A percentile compares a stretch with the other conserved stretches of the same genome.
These are phyloP conservation scores for Metarhizium rileyi DNA, from an alignment of 2,329 filamentous ascomycete genomes.

Conservation along the genomic window DNA sequence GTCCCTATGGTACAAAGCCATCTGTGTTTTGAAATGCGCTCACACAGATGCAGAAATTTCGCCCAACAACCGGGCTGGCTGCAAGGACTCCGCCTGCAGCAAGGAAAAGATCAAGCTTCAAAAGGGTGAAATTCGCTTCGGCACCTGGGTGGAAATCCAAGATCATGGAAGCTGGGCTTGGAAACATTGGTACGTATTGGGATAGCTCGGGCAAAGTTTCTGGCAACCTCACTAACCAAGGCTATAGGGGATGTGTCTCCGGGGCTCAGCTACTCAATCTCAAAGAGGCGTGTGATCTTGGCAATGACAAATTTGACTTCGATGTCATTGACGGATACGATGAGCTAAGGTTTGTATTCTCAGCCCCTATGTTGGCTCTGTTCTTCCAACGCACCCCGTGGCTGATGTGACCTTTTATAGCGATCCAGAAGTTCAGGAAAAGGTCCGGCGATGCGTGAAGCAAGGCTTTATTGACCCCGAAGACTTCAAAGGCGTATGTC, in stretches of 20 bases:
- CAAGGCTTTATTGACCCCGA: slow-evolving; percentile 75
- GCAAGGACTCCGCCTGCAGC: slow-evolving; percentile 66
- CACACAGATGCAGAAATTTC: slow-evolving; percentile 53
- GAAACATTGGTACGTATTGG: slow-evolving; percentile 68
- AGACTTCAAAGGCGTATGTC: slow-evolving; percentile 79
- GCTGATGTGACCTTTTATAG: slow-evolving; percentile 20
- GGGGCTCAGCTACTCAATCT: slow-evolving; percentile 61
- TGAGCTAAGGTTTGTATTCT: slow-evolving; percentile 46
- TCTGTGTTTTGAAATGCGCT: not conserved
- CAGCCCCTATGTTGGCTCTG: not conserved
- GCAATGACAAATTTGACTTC: slow-evolving; percentile 43
- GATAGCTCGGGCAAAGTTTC: not conserved
- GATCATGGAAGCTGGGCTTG: slow-evolving; percentile 60
- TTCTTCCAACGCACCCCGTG: not conserved
- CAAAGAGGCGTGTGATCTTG: slow-evolving; percentile 41
- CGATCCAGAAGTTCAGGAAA: slow-evolving; percentile 56
- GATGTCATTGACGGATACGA: slow-evolving; percentile 73
- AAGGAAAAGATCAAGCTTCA: slow-evolving; percentile 56
- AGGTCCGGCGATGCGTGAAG: slow-evolving; percentile 60
- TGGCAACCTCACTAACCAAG: not conserved
- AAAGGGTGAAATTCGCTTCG: slow-evolving; percentile 73
- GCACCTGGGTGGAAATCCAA: slow-evolving; percentile 56
- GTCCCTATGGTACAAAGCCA: not conserved
- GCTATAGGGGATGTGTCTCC: slow-evolving; percentile 74
- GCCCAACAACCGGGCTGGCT: slow-evolving; percentile 62